Conservation (phyloP, 768 basidiomycete species). For the Lepiota venenata region DNA sequence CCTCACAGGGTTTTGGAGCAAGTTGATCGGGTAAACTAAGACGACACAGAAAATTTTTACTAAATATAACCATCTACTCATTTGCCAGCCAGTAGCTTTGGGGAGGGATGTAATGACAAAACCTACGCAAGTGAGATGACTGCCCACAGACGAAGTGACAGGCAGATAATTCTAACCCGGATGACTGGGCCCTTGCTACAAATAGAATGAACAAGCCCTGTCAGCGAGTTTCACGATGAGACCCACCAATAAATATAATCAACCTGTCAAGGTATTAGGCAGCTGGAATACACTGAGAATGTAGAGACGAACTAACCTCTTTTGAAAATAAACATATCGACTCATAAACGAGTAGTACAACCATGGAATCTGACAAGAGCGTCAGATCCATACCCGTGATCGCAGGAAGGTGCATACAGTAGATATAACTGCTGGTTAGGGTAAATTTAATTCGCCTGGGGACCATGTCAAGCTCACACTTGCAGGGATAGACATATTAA, state of each 20-base stretch:
- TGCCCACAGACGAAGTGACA: not conserved
- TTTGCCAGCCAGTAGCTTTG: not conserved
- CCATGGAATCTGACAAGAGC: not conserved
- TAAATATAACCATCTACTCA: not conserved
- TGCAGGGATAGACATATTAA: too few species aligned
- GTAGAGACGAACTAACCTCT: too few species aligned
- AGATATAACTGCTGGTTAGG: too few species aligned
- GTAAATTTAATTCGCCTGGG: too few species aligned
- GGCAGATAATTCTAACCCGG: not conserved
- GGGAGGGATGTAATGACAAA: too few species aligned
- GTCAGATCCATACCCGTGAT: too few species aligned
- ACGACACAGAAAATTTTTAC: not conserved
- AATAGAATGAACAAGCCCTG: not conserved
- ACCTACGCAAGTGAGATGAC: not conserved
- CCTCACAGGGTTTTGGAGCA: too few species aligned
- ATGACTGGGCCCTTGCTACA: too few species aligned
- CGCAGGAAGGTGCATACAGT: too few species aligned
- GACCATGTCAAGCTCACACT: too few species aligned
- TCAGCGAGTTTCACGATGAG: too few species aligned
- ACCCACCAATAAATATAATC: not conserved
- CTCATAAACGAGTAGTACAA: not conserved
- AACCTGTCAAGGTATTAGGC: not conserved
- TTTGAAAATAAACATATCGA: slow-evolving; percentile 1
- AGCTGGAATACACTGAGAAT: too few species aligned
- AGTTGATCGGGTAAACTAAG: not conserved